phyloP scores from a whole-genome alignment of 768 basidiomycete genomes.

The Mycena sanguinolenta region DNA sequence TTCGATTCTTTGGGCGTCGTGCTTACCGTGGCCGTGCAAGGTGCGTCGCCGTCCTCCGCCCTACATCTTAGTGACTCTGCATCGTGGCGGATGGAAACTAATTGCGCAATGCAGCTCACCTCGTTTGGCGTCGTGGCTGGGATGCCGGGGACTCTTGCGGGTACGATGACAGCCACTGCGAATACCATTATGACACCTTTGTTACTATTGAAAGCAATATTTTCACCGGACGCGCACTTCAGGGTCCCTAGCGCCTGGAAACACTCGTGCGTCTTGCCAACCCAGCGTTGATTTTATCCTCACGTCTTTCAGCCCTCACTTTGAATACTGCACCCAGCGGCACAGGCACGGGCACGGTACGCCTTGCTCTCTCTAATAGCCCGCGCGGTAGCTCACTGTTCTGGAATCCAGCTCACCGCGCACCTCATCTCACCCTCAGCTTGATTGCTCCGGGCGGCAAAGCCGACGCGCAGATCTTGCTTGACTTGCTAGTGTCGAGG shows the following conservation, averaged over 20 bases:
- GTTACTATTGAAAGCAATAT: too few relatives aligned
- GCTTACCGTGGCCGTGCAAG: slow-evolving; percentile 32
- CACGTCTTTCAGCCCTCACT: slow-evolving; percentile 26
- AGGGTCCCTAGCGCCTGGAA: too few relatives aligned
- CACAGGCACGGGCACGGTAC: slow-evolving; percentile 38
- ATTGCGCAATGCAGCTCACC: not conserved
- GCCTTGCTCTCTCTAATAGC: not conserved
- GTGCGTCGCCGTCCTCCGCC: slow-evolving; percentile 1
- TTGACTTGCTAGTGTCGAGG: slow-evolving; percentile 13
- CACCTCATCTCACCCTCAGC: slow-evolving; percentile 50
- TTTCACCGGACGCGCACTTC: slow-evolving; percentile 24
- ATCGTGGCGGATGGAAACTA: not conserved
- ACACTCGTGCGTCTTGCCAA: slow-evolving; percentile 58
- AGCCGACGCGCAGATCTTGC: slow-evolving; percentile 31
- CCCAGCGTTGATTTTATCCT: too few relatives aligned
- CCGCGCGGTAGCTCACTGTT: not conserved
- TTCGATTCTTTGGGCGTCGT: slow-evolving; percentile 27
- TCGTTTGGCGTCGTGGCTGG: slow-evolving; percentile 40
- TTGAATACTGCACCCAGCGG: slow-evolving; percentile 43
- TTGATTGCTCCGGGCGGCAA: slow-evolving; percentile 47
- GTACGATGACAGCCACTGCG: slow-evolving; percentile 53
- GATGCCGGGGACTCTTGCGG: slow-evolving; percentile 54
- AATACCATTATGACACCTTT: slow-evolving; percentile 49
- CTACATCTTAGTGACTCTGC: too few relatives aligned
- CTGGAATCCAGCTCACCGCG: slow-evolving; percentile 36